phyloP scores from a whole-genome alignment of 257 asterid species.

The Nicotiana benthamiana region DNA sequence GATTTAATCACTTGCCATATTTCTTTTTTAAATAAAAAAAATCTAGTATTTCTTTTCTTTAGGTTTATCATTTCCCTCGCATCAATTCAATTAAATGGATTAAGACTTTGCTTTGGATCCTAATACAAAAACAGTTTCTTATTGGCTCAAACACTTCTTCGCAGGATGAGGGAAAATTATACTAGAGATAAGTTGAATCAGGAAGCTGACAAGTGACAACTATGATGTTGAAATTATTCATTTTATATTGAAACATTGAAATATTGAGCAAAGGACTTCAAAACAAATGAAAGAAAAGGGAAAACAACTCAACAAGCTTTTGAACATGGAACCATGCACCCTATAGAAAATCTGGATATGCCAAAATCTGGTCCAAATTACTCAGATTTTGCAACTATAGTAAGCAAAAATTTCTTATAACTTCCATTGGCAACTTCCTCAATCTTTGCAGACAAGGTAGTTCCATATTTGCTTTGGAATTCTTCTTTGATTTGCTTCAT shows the following conservation, averaged over 20 bases:
- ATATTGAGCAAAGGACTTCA: background rate
- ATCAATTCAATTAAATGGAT: too few species aligned
- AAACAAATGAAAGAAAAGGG: background rate
- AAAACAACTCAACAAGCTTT: background rate
- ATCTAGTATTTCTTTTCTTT: too few species aligned
- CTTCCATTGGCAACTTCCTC: constrained; percentile 69
- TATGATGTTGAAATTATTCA: background rate
- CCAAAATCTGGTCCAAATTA: background rate
- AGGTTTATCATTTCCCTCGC: too few species aligned
- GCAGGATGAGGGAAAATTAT: too few species aligned
- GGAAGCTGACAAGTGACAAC: background rate
- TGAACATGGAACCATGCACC: background rate
- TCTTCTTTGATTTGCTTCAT: constrained; percentile 64
- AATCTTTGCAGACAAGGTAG: constrained; percentile 35
- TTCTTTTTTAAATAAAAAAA: too few species aligned
- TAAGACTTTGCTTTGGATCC: too few species aligned
- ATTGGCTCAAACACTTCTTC: too few species aligned
- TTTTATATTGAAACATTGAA: background rate
- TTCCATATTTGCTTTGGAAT: constrained; percentile 28
- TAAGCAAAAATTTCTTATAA: constrained; percentile 66
- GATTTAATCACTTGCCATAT: too few species aligned
- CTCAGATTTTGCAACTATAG: constrained; percentile 35
- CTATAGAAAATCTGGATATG: background rate
- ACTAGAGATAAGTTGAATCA: background rate
- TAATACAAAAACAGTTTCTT: too few species aligned